These are phyloP conservation scores for Cryptococcus sp. DNA, from an alignment of 1,284 basidiomycete species.

Conservation along the genomic window DNA sequence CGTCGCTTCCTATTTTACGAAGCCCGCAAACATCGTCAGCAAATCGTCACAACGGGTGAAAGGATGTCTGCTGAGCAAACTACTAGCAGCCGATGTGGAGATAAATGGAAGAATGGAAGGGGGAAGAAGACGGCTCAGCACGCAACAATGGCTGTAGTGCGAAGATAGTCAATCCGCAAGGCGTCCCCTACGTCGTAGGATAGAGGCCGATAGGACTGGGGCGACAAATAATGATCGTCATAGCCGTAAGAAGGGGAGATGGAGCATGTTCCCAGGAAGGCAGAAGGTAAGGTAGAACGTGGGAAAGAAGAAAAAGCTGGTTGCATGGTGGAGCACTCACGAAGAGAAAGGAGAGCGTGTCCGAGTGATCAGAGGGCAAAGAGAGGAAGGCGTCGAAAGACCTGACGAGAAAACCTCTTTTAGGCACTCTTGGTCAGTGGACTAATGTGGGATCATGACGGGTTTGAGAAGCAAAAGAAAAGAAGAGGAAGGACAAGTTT, in stretches of 20 bases:
- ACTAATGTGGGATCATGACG: no score
- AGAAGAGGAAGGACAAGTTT: no score
- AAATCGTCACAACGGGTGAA: not conserved
- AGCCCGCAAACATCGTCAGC: no score
- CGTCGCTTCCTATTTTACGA: no score
- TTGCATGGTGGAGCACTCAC: not conserved
- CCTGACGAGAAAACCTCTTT: no score
- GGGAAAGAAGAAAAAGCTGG: no score
- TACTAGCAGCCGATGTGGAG: not conserved
- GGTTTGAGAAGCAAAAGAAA: no score
- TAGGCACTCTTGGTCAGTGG: no score
- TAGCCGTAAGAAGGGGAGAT: slow-evolving; percentile 14
- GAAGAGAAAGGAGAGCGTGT: not conserved
- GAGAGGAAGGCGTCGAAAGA: no score
- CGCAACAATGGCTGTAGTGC: slow-evolving; percentile 44
- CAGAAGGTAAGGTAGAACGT: not conserved
- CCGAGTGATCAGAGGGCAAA: not conserved
- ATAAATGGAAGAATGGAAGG: slow-evolving; percentile 1
- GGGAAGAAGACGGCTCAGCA: slow-evolving; percentile 31
- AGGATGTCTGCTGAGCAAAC: not conserved
- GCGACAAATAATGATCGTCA: slow-evolving; percentile 49
- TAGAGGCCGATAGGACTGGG: slow-evolving; percentile 51
- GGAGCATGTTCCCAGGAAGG: not conserved
- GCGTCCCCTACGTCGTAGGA: slow-evolving; percentile 41
- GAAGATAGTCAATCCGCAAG: slow-evolving; percentile 42